These are phyloP conservation scores for Aspergillus proliferans DNA, from an alignment of 2,329 filamentous ascomycete genomes.

Conservation along the genomic window DNA sequence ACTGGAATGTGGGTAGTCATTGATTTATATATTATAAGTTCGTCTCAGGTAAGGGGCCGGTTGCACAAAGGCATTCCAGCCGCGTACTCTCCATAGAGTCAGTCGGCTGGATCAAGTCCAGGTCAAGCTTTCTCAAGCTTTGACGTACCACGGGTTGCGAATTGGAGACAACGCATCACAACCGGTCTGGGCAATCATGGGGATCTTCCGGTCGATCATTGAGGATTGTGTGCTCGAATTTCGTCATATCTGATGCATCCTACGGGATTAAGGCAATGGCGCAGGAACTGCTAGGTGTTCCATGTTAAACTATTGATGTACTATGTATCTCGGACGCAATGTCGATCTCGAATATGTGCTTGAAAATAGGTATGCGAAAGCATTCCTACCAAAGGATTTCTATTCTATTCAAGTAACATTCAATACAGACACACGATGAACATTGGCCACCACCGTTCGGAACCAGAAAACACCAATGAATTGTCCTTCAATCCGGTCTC, in stretches of 20 bases:
- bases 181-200: not conserved
- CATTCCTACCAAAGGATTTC: no score
- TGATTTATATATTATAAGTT: not conserved
- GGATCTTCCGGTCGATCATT: not conserved
- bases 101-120: not conserved
- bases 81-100: no score
- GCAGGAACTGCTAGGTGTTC: no score
- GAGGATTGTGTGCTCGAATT: not conserved
- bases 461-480: not conserved
- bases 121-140: not conserved
- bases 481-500: not conserved
- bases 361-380: no score
- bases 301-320: no score
- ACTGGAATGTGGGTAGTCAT: not conserved
- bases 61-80: not conserved
- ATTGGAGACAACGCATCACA: no score
- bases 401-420: no score
- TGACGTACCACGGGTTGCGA: not conserved
- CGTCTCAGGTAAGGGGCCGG: not conserved
- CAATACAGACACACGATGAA: no score
- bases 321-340: not conserved
- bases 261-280: not conserved
- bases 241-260: not conserved
- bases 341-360: not conserved
- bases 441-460: not conserved